These are phyloP conservation scores for Violaceomyces palustris DNA, from an alignment of 1,284 basidiomycete genomes.

Conservation along the genomic window DNA sequence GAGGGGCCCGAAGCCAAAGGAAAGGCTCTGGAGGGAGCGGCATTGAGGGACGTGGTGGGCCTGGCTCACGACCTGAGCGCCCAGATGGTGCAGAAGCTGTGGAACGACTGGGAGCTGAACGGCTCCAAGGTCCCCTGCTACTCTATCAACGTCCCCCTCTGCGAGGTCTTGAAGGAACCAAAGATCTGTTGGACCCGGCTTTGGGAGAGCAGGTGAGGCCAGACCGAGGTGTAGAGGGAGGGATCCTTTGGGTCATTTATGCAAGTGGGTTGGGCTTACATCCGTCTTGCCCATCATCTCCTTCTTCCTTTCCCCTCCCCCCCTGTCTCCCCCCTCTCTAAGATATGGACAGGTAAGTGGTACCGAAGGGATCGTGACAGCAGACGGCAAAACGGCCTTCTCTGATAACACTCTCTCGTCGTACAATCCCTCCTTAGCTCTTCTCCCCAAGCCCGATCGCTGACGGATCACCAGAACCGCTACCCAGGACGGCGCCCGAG, in stretches of 20 bases:
- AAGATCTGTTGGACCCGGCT: constrained; percentile 44
- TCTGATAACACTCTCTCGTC: too few species aligned
- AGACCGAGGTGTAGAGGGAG: neutral
- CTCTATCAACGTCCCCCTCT: constrained; percentile 47
- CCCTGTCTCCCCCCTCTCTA: too few species aligned
- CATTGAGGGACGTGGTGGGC: constrained; percentile 4
- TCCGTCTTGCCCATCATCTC: too few species aligned
- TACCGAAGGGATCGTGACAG: too few species aligned
- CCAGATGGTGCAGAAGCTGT: constrained; percentile 32
- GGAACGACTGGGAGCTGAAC: constrained; percentile 34
- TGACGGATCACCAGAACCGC: constrained; percentile 13
- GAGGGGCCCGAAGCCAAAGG: constrained; percentile 10
- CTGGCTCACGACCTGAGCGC: constrained; percentile 25
- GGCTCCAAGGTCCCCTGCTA: constrained; percentile 37
- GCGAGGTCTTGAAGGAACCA: constrained; percentile 34
- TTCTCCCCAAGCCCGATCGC: neutral
- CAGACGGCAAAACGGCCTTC: too few species aligned
- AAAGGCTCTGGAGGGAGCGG: constrained; percentile 11
- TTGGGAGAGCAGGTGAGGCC: constrained; percentile 43
- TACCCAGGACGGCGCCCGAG: constrained; percentile 19
- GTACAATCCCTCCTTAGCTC: constrained; percentile 3
- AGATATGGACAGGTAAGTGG: too few species aligned
- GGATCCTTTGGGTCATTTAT: too few species aligned
- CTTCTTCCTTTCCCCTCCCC: too few species aligned
- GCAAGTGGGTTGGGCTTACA: too few species aligned